phyloP scores from a whole-genome alignment of 306 rosid species.

The Corylus heterophylla region DNA sequence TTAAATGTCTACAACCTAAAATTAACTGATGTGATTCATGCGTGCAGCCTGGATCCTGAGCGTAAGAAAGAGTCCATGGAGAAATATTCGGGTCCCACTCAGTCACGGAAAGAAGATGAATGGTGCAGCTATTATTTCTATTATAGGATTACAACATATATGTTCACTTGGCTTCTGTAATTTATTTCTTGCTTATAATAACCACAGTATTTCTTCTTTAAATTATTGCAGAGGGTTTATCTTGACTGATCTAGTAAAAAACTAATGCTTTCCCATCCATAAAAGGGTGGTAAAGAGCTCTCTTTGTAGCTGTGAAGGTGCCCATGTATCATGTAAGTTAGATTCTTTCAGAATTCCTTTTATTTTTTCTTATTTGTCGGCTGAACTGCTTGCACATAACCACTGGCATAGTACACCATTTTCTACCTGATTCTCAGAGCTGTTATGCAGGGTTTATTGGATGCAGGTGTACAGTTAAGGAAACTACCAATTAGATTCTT shows the following conservation, averaged over 20 bases:
- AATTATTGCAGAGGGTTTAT: slow-evolving; percentile 13
- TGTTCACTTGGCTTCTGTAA: background rate
- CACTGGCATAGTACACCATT: background rate
- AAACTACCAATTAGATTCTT: slow-evolving; percentile 27
- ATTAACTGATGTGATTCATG: slow-evolving; percentile 19
- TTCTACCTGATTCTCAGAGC: background rate
- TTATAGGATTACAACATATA: background rate
- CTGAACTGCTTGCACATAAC: background rate
- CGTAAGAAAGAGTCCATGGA: slow-evolving; percentile 92
- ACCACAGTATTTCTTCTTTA: background rate
- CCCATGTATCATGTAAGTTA: slow-evolving; percentile 26
- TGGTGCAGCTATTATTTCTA: slow-evolving; percentile 32
- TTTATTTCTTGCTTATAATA: slow-evolving; percentile 9
- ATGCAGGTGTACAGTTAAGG: slow-evolving; percentile 33
- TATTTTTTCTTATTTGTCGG: background rate
- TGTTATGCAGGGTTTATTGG: slow-evolving; percentile 10
- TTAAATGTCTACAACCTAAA: slow-evolving; percentile 22
- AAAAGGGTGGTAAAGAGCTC: background rate
- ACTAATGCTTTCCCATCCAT: background rate
- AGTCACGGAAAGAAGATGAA: slow-evolving; percentile 70
- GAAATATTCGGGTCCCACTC: slow-evolving; percentile 82
- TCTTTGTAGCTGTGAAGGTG: background rate
- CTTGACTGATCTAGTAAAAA: background rate
- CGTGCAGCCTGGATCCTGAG: slow-evolving; percentile 89
- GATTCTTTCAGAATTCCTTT: background rate